These are phyloP conservation scores for Colletotrichum destructivum DNA, from an alignment of 2,329 filamentous ascomycete genomes.

Conservation along the genomic window DNA sequence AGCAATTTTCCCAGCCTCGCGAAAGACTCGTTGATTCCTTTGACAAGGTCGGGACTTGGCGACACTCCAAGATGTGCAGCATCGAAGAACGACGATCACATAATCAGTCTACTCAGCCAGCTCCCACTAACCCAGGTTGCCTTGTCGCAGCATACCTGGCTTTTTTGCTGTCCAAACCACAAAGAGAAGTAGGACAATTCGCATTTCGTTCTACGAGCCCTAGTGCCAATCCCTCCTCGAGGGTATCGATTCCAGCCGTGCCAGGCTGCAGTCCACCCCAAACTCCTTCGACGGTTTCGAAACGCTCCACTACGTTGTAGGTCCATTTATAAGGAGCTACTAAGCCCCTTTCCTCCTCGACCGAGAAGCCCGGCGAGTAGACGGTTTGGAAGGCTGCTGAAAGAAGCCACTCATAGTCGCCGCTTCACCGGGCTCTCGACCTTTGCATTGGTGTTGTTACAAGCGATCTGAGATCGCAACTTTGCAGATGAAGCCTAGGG, in stretches of 20 bases:
- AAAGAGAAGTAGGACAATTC: not conserved
- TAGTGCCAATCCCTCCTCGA: conserved; percentile 2
- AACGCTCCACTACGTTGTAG: not conserved
- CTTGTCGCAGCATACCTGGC: not conserved
- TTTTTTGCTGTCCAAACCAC: not conserved
- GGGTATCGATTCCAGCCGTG: conserved; percentile 14
- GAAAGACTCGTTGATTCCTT: not conserved
- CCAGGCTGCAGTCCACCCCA: conserved; percentile 2
- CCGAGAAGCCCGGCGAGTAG: conserved; percentile 7
- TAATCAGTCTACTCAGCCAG: conserved; percentile 1
- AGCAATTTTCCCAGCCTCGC: not conserved
- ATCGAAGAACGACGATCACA: not conserved
- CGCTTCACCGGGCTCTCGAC: not conserved
- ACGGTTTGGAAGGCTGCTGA: not conserved
- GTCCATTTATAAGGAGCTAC: conserved; percentile 17
- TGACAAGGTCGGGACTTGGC: not conserved
- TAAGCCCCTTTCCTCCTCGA: conserved; percentile 18
- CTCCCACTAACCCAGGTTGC: conserved; percentile 12
- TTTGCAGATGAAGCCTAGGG: conserved; percentile 17
- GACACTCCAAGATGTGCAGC: not conserved
- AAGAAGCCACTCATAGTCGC: not conserved
- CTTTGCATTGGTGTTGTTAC: conserved; percentile 24
- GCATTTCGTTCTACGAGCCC: conserved; percentile 14
- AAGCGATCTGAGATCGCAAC: conserved; percentile 38
- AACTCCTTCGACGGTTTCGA: conserved; percentile 20